Evolutionary conservation across 1,139 yeast genomes (phyloP).

Genomic region (Groenewaldozyma sp.): DNA sequence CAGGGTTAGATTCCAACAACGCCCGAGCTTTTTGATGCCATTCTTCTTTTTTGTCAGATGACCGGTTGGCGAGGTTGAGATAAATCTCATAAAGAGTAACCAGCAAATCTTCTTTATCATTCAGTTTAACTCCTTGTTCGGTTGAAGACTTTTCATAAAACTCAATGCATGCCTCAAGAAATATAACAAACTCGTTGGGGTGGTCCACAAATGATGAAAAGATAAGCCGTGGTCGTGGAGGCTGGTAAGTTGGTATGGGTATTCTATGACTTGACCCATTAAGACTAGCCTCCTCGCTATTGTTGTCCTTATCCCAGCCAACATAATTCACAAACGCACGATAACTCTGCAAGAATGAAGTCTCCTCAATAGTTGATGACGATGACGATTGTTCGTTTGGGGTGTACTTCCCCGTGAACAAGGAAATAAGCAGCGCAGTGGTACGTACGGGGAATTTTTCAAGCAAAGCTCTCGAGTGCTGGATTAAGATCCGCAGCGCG

Average conservation of each 20-base stretch:
- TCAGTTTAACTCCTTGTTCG: slow-evolving; percentile 3
- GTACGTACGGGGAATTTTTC: slow-evolving; percentile 71
- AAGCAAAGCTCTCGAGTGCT: slow-evolving; percentile 56
- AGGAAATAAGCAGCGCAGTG: slow-evolving; percentile 70
- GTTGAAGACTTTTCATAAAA: slow-evolving; percentile 63
- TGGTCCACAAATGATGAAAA: slow-evolving; percentile 79
- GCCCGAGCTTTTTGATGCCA: slow-evolving; percentile 63
- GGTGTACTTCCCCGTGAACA: slow-evolving; percentile 76
- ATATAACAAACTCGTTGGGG: slow-evolving; percentile 85
- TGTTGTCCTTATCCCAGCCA: not conserved
- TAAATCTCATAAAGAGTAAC: slow-evolving; percentile 80
- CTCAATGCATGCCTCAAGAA: slow-evolving; percentile 83
- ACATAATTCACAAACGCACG: slow-evolving; percentile 61
- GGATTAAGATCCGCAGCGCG: slow-evolving; percentile 57
- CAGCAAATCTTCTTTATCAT: slow-evolving; percentile 45
- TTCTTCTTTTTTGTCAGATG: slow-evolving; percentile 31
- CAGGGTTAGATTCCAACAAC: slow-evolving; percentile 38
- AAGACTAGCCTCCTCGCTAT: slow-evolving; percentile 3
- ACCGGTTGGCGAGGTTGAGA: slow-evolving; percentile 45
- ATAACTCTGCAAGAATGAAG: slow-evolving; percentile 55
- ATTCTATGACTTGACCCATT: slow-evolving; percentile 1
- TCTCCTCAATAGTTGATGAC: not conserved
- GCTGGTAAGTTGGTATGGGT: slow-evolving; percentile 66
- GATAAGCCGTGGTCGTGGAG: slow-evolving; percentile 83
- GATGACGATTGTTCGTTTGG: slow-evolving; percentile 30